phyloP scores from a whole-genome alignment of 2,329 filamentous ascomycete genomes.

The Ceratocystis papillata region DNA sequence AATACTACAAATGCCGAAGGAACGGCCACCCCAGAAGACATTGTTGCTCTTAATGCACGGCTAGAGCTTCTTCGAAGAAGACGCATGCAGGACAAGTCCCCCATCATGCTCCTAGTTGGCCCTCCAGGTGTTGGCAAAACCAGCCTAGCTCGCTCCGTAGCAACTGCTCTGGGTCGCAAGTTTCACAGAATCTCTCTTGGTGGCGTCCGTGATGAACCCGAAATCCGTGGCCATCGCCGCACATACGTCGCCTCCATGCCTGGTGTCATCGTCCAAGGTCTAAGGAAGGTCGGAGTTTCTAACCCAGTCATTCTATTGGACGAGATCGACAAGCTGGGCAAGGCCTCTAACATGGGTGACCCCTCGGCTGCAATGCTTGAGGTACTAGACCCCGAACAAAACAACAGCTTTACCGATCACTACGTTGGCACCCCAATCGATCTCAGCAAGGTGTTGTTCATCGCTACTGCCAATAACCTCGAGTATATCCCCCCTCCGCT shows the following conservation, averaged over 20 bases:
- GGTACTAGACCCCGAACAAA: slow-evolving; percentile 94
- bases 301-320: slow-evolving; percentile 94
- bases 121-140: slow-evolving; percentile 95
- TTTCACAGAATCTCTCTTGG: slow-evolving; percentile 96
- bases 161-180: slow-evolving; percentile 81
- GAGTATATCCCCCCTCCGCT: slow-evolving; percentile 92
- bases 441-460: slow-evolving; percentile 91
- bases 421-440: slow-evolving; percentile 95
- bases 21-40: slow-evolving; percentile 30
- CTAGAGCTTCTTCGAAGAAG: slow-evolving; percentile 67
- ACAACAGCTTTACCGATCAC: slow-evolving; percentile 87
- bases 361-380: slow-evolving; percentile 96
- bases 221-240: slow-evolving; percentile 86
- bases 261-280: slow-evolving; percentile 79
- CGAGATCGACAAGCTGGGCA: slow-evolving; percentile 94
- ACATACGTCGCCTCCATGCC: slow-evolving; percentile 99
- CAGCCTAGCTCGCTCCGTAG: slow-evolving; percentile 84
- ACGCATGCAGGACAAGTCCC: slow-evolving; percentile 86
- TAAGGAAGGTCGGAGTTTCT: slow-evolving; percentile 89
- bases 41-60: slow-evolving; percentile 44
- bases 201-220: slow-evolving; percentile 89
- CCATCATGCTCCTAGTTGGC: slow-evolving; percentile 84
- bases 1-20: slow-evolving; percentile 31
- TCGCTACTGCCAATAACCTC: slow-evolving; percentile 88
- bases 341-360: slow-evolving; percentile 85